These are phyloP conservation scores for Coemansia sp. DNA, from an alignment of 192 early-diverging fungal genomes.

Conservation along the genomic window DNA sequence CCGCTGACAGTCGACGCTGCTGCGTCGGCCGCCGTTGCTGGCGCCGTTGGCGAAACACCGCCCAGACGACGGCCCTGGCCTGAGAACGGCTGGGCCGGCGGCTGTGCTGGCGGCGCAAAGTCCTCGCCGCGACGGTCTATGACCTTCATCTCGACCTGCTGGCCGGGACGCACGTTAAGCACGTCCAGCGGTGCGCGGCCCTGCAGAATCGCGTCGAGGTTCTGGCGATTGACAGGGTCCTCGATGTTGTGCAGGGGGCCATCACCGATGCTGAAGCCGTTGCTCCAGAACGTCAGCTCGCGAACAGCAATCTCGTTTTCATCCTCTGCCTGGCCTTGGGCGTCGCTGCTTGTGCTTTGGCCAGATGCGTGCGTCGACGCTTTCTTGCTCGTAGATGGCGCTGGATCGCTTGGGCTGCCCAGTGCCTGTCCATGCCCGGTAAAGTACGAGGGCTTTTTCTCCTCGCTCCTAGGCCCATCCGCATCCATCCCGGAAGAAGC, in stretches of 20 bases:
- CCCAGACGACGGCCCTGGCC: slow-evolving; percentile 84
- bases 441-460: slow-evolving; percentile 20
- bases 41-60: slow-evolving; percentile 48
- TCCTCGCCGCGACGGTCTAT: slow-evolving; percentile 81
- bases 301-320: slow-evolving; percentile 51
- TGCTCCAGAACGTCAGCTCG: slow-evolving; percentile 90
- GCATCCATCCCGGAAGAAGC: background rate
- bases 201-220: slow-evolving; percentile 84
- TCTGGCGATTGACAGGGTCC: slow-evolving; percentile 84
- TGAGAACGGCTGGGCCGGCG: slow-evolving; percentile 68
- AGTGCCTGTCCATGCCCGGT: slow-evolving; percentile 38
- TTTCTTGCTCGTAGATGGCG: background rate
- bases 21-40: slow-evolving; percentile 29
- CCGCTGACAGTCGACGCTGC: slow-evolving; percentile 31
- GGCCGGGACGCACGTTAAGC: slow-evolving; percentile 84
- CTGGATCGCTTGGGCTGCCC: slow-evolving; percentile 4
- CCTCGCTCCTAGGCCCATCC: background rate
- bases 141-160: slow-evolving; percentile 89
- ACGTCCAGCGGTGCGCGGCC: slow-evolving; percentile 87
- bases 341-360: slow-evolving; percentile 6
- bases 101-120: slow-evolving; percentile 75
- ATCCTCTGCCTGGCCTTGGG: background rate
- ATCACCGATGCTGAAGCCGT: slow-evolving; percentile 95
- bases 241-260: slow-evolving; percentile 84
- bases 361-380: background rate